Percentiles rank a stretch among this genome's conserved stretches.
These are phyloP conservation scores for Naegleria gruberi DNA, from an alignment of 208 protist genomes.

Conservation along the genomic window DNA sequence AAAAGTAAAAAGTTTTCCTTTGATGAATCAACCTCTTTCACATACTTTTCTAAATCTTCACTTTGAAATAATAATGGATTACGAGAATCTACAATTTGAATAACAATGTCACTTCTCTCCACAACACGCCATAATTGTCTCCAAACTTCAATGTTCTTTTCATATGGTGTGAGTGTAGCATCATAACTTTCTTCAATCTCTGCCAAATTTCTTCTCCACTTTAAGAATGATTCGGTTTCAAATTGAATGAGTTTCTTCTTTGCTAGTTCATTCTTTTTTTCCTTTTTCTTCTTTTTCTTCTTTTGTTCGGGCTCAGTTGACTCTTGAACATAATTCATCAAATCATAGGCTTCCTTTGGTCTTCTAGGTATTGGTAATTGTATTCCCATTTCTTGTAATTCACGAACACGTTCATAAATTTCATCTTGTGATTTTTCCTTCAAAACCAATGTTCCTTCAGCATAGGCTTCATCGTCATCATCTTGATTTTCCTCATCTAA, in stretches of 20 bases:
- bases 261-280: neutral
- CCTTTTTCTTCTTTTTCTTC: neutral
- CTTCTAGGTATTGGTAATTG: neutral
- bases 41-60: conserved; percentile 60
- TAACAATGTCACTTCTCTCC: conserved; percentile 83
- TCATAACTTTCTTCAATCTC: conserved; percentile 82
- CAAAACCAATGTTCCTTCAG: neutral
- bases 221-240: conserved; percentile 69
- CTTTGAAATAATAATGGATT: conserved; percentile 94
- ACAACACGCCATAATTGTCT: conserved; percentile 96
- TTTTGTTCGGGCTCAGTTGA: neutral
- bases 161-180: conserved; percentile 91
- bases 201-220: conserved; percentile 73
- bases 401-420: neutral
- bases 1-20: conserved; percentile 83
- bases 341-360: neutral
- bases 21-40: conserved; percentile 45
- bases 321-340: neutral
- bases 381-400: neutral
- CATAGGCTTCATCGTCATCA: conserved; percentile 48
- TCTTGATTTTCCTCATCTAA: conserved; percentile 51
- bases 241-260: conserved; percentile 53
- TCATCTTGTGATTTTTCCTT: neutral
- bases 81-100: conserved; percentile 87
- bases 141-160: conserved; percentile 98